Evolutionary conservation across 2,329 filamentous ascomycete species (phyloP).

Genomic region (Drechslerella coelobrocha): DNA sequence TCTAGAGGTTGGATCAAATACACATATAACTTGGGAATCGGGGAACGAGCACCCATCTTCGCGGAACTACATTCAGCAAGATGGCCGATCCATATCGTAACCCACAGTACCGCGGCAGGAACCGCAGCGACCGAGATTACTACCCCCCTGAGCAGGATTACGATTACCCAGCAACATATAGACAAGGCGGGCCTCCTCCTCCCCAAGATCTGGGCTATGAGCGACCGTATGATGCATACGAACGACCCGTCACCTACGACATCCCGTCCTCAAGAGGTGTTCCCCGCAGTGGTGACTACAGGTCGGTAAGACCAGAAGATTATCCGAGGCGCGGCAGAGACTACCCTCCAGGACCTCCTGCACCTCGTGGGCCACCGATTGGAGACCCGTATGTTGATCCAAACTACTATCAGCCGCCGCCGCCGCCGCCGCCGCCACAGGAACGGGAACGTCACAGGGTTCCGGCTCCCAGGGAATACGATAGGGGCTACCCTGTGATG

Average conservation of each 20-base stretch:
- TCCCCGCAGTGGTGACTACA: conserved; percentile 30
- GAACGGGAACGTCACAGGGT: conserved; percentile 19
- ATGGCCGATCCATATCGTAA: conserved; percentile 43
- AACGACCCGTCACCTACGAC: conserved; percentile 23
- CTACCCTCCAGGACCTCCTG: conserved; percentile 16
- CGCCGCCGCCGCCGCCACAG: conserved; percentile 11
- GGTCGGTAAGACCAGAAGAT: conserved; percentile 20
- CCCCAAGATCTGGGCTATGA: conserved; percentile 13
- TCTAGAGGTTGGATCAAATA: neutral
- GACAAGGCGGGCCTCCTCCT: neutral
- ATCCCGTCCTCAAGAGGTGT: conserved; percentile 5
- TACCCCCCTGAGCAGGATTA: conserved; percentile 23
- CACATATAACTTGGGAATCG: neutral
- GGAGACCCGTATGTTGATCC: conserved; percentile 34
- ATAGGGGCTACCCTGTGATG: conserved; percentile 23
- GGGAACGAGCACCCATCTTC: neutral
- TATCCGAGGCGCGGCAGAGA: conserved; percentile 24
- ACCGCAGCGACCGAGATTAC: conserved; percentile 12
- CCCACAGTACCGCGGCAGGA: neutral
- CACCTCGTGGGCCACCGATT: conserved; percentile 18
- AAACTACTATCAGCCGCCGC: conserved; percentile 25
- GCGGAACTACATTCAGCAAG: conserved; percentile 14
- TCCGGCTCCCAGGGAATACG: conserved; percentile 27
- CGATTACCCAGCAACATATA: conserved; percentile 11
- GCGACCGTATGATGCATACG: conserved; percentile 10